Evolutionary conservation across 164 flowering plant genomes (phyloP), one percentile per base, ranked within the genome.

Genomic region (Annona cherimola): DNA sequence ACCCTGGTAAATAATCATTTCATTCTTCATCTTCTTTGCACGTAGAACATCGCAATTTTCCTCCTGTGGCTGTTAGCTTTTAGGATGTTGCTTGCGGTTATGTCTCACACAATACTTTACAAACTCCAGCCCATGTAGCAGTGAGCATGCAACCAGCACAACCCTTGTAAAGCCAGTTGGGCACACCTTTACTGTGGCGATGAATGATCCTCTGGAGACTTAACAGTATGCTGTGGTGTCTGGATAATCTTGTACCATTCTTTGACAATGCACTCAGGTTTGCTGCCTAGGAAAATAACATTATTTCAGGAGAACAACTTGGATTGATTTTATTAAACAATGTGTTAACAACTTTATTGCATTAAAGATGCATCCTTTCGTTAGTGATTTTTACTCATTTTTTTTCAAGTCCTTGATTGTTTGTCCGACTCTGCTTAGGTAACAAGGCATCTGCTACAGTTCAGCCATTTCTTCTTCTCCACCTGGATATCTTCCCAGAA

Each of bases 381-480:
- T 16, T 50, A 16, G 9, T 50, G 14, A 9, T 50, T 50, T 5
- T 50, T 50, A 50, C 9, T 11, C 57, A 50, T 7, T 16, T 50
- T 46, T 50, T 26, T 26, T 26, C 35, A 26, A 26, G 35, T 26
- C 35, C 35, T 26, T 50, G 57, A 16, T 50, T 11, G 14, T 50
- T 50, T 50, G 11, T 50, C 14, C 9, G 14, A 50, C 57, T 64
- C 2, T 43, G 5, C 61, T 65, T 83, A 94, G 99, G 97, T 59
- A 91, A 83, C 75, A 94, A 87, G 76, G 85, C 87, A 45, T 94
- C 98, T 76, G 98, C 92, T 20, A 90, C 97, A 61, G 83, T 92
- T 74, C 97, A 94, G 73, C 97, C 99, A 59, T 92, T 76, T 82
- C 86, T 91, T 12, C 74, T 91, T 82, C 95, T 94, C 18, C 99